Evolutionary conservation across 805 yeast genomes (phyloP).

Genomic region (Pichia occidentalis): DNA sequence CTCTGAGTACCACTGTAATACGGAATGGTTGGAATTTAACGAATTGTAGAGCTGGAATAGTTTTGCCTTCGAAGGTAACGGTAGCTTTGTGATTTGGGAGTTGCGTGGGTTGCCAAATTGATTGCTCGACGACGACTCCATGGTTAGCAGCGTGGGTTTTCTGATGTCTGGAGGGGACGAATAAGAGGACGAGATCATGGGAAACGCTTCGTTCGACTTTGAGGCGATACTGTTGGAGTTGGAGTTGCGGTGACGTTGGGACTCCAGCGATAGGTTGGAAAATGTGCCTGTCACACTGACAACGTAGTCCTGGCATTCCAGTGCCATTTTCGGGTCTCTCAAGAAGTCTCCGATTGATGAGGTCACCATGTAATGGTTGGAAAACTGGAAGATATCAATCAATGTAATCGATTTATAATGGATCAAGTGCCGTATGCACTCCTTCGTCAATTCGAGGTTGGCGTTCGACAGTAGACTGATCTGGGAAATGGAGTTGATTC

Average conservation of each 20-base stretch:
- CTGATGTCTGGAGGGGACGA: neutral
- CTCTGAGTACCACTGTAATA: slow-evolving; percentile 76
- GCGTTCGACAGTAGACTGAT: slow-evolving; percentile 79
- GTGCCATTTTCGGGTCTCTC: slow-evolving; percentile 56
- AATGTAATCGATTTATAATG: slow-evolving; percentile 83
- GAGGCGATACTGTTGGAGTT: slow-evolving; percentile 5
- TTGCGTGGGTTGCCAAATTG: neutral
- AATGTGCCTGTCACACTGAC: slow-evolving; percentile 37
- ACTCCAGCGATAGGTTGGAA: slow-evolving; percentile 21
- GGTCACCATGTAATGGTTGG: slow-evolving; percentile 85
- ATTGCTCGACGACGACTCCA: slow-evolving; percentile 8
- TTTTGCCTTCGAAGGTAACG: slow-evolving; percentile 56
- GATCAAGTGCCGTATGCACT: slow-evolving; percentile 84
- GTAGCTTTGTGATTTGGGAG: slow-evolving; percentile 12
- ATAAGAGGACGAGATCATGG: neutral
- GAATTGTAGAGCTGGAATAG: slow-evolving; percentile 71
- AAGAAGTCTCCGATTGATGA: slow-evolving; percentile 65
- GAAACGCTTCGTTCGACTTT: neutral
- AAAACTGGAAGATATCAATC: slow-evolving; percentile 83
- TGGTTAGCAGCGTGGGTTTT: slow-evolving; percentile 2
- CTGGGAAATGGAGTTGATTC: slow-evolving; percentile 72
- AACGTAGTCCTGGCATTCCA: slow-evolving; percentile 83
- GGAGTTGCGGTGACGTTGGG: slow-evolving; percentile 11
- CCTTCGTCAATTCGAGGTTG: slow-evolving; percentile 68
- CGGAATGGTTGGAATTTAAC: slow-evolving; percentile 67